These are phyloP conservation scores for Kwoniella shivajii DNA, from an alignment of 1,284 basidiomycete species.

Conservation along the genomic window DNA sequence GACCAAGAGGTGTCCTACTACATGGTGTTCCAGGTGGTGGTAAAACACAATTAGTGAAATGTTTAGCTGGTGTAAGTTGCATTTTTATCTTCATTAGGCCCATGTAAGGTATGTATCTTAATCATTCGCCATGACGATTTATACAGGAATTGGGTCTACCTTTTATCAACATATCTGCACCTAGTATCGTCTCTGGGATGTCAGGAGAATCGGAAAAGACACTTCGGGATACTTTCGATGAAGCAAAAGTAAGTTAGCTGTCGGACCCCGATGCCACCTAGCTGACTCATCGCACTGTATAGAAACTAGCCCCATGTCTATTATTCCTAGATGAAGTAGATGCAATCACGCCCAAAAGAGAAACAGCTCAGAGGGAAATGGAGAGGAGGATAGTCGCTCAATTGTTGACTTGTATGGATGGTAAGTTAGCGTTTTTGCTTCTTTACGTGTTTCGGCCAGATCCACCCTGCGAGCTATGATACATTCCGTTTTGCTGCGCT, in stretches of 20 bases:
- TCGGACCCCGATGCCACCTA: not conserved
- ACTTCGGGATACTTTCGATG: slow-evolving; percentile 91
- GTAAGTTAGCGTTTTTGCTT: slow-evolving; percentile 60
- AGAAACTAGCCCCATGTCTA: slow-evolving; percentile 85
- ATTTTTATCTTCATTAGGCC: not conserved
- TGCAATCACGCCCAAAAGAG: slow-evolving; percentile 94
- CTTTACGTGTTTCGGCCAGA: too few relatives aligned
- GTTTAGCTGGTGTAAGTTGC: slow-evolving; percentile 81
- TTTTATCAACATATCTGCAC: slow-evolving; percentile 91
- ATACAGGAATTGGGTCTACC: slow-evolving; percentile 82
- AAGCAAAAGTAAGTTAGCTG: slow-evolving; percentile 70
- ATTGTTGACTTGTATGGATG: slow-evolving; percentile 96
- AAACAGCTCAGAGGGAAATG: slow-evolving; percentile 97
- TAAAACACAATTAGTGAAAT: slow-evolving; percentile 88
- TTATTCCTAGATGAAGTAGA: slow-evolving; percentile 98
- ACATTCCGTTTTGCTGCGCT: too few relatives aligned
- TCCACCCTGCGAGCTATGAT: too few relatives aligned
- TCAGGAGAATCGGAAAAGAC: slow-evolving; percentile 98
- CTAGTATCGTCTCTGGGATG: slow-evolving; percentile 94
- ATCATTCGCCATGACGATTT: not conserved
- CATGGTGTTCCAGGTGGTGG: slow-evolving; percentile 97
- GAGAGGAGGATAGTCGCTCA: slow-evolving; percentile 96
- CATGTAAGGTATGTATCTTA: not conserved
- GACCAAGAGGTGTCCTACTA: slow-evolving; percentile 89
- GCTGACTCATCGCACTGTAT: slow-evolving; percentile 9